phyloP scores from a whole-genome alignment of 208 protist genomes.

The Acanthamoeba lenticulata region DNA sequence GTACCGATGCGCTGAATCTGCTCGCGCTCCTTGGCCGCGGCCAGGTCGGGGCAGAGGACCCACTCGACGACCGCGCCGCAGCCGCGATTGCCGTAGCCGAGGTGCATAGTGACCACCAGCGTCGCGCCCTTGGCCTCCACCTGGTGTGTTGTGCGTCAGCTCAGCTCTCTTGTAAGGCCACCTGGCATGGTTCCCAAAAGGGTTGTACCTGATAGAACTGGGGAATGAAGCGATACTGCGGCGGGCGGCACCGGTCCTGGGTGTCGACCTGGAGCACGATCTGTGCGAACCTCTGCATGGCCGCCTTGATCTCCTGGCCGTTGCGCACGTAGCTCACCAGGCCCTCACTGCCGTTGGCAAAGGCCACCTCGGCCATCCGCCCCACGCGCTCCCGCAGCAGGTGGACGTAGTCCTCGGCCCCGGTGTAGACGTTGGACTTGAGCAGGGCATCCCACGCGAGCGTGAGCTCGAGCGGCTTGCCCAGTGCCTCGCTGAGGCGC shows the following conservation, averaged over 20 bases:
- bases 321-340: not conserved
- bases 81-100: not conserved
- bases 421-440: not conserved
- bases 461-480: not conserved
- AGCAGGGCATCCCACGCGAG: not conserved
- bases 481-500: not conserved
- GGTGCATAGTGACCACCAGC: slow-evolving; percentile 4
- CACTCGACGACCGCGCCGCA: slow-evolving; percentile 22
- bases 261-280: not conserved
- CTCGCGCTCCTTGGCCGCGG: not conserved
- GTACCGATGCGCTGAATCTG: not conserved
- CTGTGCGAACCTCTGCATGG: not conserved
- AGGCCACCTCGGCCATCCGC: not conserved
- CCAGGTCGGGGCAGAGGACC: not conserved
- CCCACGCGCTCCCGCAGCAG: not conserved
- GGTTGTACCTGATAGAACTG: not conserved
- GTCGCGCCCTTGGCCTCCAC: not conserved
- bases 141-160: no score
- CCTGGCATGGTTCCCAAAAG: not conserved
- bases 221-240: not conserved
- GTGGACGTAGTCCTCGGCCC: not conserved
- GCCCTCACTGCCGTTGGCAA: not conserved
- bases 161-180: no score
- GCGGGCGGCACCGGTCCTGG: not conserved
- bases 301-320: not conserved